Evolutionary conservation across 352 stramenopile species (phyloP).

Genomic region (Phytophthora ohioensis): DNA sequence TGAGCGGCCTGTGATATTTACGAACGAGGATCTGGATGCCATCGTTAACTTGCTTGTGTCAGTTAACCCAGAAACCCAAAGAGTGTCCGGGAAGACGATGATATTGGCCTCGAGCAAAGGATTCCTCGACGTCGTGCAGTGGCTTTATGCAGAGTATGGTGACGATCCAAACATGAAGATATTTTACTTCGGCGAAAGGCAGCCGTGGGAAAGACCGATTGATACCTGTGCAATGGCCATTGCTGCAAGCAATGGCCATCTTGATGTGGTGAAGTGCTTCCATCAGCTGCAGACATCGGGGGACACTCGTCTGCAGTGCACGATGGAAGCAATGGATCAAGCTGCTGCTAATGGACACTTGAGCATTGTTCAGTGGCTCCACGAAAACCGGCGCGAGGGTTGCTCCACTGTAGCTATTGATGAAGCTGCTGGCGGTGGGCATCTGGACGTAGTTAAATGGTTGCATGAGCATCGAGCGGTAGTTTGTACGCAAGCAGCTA

Average conservation of each 20-base stretch:
- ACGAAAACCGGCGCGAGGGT: neutral
- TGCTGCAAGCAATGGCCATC: neutral
- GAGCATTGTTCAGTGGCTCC: conserved; percentile 8
- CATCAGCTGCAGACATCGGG: neutral
- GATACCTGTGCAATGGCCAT: neutral
- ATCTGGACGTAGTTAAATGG: conserved; percentile 8
- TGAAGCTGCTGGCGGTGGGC: neutral
- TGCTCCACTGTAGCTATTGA: neutral
- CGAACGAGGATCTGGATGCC: neutral
- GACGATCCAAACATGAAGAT: neutral
- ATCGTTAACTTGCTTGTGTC: neutral
- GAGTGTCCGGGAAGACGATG: conserved; percentile 1
- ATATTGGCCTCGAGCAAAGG: neutral
- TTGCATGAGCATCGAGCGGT: conserved; percentile 3
- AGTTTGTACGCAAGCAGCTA: neutral
- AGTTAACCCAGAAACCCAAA: neutral
- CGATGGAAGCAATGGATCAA: neutral
- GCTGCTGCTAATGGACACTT: conserved; percentile 13
- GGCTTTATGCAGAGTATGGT: conserved; percentile 3
- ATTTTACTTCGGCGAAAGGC: neutral
- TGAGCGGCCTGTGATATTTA: neutral
- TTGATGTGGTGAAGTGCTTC: conserved; percentile 4
- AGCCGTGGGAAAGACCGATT: neutral
- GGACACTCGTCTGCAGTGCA: neutral
- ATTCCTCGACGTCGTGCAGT: conserved; percentile 4